Conservation (phyloP, 2,329 filamentous ascomycete genomes). For the Talaromyces sp. region DNA sequence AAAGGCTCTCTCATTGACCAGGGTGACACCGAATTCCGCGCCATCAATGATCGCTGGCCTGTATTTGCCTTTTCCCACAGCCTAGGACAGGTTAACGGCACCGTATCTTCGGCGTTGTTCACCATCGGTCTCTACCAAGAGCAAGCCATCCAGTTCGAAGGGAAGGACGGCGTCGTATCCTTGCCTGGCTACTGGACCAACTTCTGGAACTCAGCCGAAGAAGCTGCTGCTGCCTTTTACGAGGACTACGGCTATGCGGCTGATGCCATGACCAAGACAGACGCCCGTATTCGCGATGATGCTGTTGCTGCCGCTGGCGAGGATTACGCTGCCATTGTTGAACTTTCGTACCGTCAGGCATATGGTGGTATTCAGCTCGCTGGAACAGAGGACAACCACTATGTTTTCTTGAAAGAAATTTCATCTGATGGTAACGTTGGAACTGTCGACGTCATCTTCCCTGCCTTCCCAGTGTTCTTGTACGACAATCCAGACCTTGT, state of each 20-base stretch:
- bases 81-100: conserved; percentile 39
- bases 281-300: conserved; percentile 39
- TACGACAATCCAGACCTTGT: conserved; percentile 34
- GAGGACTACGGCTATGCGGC: conserved; percentile 34
- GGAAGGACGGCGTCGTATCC: conserved; percentile 26
- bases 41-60: conserved; percentile 45
- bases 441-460: conserved; percentile 37
- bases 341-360: conserved; percentile 47
- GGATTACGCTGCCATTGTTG: conserved; percentile 46
- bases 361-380: conserved; percentile 49
- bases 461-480: conserved; percentile 35
- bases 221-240: neutral
- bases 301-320: conserved; percentile 41
- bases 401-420: conserved; percentile 43
- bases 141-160: conserved; percentile 45
- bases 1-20: conserved; percentile 41
- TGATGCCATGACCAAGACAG: conserved; percentile 33
- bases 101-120: conserved; percentile 30
- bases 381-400: conserved; percentile 39
- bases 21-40: conserved; percentile 44
- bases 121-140: conserved; percentile 47
- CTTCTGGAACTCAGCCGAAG: neutral
- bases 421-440: conserved; percentile 37
- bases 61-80: conserved; percentile 50
- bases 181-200: neutral